Evolutionary conservation across 129 eudicot genomes (phyloP), one percentile per base, ranked within the genome.

Genomic region (Deinandra increscens): DNA sequence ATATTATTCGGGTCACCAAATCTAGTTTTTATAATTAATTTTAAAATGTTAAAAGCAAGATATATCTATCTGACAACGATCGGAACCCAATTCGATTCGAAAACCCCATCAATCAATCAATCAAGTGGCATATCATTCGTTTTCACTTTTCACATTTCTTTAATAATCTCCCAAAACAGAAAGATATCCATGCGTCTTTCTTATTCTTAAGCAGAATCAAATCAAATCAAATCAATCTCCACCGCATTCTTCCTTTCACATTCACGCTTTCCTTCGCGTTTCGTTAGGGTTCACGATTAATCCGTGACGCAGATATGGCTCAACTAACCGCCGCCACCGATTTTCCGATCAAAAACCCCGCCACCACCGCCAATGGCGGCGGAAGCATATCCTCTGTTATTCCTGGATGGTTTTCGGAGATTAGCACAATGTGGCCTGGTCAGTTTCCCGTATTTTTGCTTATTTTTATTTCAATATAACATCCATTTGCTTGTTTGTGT

Each of bases 361-460:
- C 69, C 60, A 14, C 26, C 34, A 41, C 70, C 49, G 68, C 43
- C 67, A 67, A 69, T 17, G 81, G 77, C 81, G 46, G 77, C 68
- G 68, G 81, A 51, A 41, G 38, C 49, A 69, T 94, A 33, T 82
- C 97, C 2, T 69, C 99, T 34, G 84, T 94, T 58, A 87, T 94
- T 31, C 95, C 99, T 62, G 99, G 99, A 1, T 94, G 97, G 99
- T 94, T 94, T 38, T 89, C 99, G 29, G 99, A 94, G 69, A 87
- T 94, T 66, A 89, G 97, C 84, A 95, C 99, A 69, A 87, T 94
- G 95, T 94, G 99, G 99, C 99, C 97, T 56, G 99, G 99, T 88
- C 12, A 39, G 87, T 81, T 71, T 71, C 37, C 51, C 17, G 5
- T 48, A 0, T 4, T 9, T 45, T 23, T 20, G 66, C 3, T 23